These are phyloP conservation scores for Didymella arachidicola DNA, from an alignment of 2,329 filamentous ascomycete genomes.

Conservation along the genomic window DNA sequence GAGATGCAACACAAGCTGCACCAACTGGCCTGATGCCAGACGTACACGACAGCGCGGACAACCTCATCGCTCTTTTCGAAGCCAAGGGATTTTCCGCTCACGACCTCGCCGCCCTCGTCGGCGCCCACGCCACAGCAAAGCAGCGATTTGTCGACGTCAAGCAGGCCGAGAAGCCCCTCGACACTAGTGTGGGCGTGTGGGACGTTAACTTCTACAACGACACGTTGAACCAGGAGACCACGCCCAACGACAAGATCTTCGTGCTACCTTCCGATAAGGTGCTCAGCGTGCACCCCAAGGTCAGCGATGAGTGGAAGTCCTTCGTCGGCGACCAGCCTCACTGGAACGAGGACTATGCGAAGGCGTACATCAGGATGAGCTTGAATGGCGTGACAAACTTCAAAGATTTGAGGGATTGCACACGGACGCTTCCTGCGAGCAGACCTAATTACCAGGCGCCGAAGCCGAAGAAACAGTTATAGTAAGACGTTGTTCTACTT, in stretches of 20 bases:
- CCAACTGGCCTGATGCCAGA: constrained; percentile 58
- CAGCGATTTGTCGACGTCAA: constrained; percentile 57
- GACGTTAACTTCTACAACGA: constrained; percentile 60
- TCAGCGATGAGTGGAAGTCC: constrained; percentile 34
- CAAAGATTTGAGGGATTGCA: constrained; percentile 37
- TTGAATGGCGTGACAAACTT: constrained; percentile 38
- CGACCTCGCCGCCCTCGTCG: constrained; percentile 63
- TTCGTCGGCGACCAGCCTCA: constrained; percentile 41
- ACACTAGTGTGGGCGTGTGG: constrained; percentile 60
- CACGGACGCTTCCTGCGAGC: constrained; percentile 39
- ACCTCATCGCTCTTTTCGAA: constrained; percentile 57
- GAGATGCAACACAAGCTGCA: constrained; percentile 53
- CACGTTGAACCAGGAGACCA: constrained; percentile 36
- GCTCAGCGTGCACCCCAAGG: constrained; percentile 37
- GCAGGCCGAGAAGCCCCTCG: constrained; percentile 52
- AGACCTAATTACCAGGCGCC: constrained; percentile 14
- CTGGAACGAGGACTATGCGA: constrained; percentile 45
- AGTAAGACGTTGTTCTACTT: neutral
- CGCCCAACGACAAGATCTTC: constrained; percentile 34
- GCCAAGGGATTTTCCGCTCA: constrained; percentile 60
- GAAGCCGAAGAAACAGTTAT: constrained; percentile 2
- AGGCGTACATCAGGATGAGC: constrained; percentile 45
- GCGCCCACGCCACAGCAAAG: constrained; percentile 61
- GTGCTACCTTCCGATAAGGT: constrained; percentile 40
- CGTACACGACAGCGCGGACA: constrained; percentile 51